A percentile compares a stretch with the other conserved stretches of the same genome.
phyloP scores from a whole-genome alignment of 257 asterid genomes.

The Fraxinus excelsior region DNA sequence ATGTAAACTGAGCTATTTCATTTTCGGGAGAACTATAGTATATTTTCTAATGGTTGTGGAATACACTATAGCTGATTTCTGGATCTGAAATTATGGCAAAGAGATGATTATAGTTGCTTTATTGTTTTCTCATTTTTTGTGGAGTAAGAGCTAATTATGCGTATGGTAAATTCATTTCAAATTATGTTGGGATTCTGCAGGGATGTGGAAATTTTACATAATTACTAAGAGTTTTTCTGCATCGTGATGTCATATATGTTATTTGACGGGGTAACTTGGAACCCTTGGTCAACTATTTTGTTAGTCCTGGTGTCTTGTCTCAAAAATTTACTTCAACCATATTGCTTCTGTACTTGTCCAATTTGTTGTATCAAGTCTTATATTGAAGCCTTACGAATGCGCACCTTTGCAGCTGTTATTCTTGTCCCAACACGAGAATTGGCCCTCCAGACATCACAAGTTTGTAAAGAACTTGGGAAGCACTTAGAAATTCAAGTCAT shows the following conservation, averaged over 20 bases:
- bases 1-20: background rate
- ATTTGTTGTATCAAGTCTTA: background rate
- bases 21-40: background rate
- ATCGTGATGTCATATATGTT: background rate
- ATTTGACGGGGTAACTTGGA: background rate
- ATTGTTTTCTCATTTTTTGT: background rate
- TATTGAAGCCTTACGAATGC: background rate
- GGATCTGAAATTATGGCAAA: background rate
- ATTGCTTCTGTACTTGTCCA: background rate
- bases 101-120: background rate
- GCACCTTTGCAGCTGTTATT: conserved; percentile 29
- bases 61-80: background rate
- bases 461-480: conserved; percentile 40
- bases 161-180: background rate
- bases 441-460: conserved; percentile 45
- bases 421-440: conserved; percentile 42
- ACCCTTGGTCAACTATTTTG: background rate
- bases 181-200: background rate
- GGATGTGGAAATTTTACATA: background rate
- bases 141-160: background rate
- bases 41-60: background rate
- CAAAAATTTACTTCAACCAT: background rate
- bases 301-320: background rate
- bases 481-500: conserved; percentile 40
- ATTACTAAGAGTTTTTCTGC: background rate